A percentile compares a stretch with the other conserved stretches of the same genome.
These are phyloP conservation scores for Coniochaeta sp. DNA, from an alignment of 2,329 filamentous ascomycete species.

Conservation along the genomic window DNA sequence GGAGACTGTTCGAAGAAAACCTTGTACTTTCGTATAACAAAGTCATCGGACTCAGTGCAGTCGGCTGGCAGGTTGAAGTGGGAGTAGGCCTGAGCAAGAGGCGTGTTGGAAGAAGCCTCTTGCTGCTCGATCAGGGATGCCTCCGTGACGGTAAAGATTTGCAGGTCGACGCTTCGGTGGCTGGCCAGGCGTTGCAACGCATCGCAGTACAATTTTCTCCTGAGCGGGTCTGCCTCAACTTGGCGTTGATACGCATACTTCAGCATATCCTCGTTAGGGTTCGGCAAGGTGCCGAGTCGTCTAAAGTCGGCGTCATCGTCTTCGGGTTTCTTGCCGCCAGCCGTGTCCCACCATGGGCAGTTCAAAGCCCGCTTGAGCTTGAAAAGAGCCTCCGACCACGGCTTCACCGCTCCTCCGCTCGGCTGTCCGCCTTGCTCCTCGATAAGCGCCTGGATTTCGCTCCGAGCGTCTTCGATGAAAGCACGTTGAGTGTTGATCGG, in stretches of 20 bases:
- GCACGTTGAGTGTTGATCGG: constrained; percentile 32
- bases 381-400: neutral
- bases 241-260: constrained; percentile 16
- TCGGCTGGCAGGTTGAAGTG: constrained; percentile 14
- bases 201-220: constrained; percentile 7
- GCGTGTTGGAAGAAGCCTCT: neutral
- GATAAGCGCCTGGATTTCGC: constrained; percentile 36
- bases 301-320: constrained; percentile 7
- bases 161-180: constrained; percentile 10
- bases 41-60: constrained; percentile 7
- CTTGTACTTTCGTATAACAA: constrained; percentile 15
- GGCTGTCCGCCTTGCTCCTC: constrained; percentile 13
- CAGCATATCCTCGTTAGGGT: constrained; percentile 11
- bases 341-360: neutral
- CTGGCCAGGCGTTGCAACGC: constrained; percentile 11
- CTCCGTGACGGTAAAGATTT: constrained; percentile 11
- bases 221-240: constrained; percentile 8
- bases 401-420: neutral
- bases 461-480: constrained; percentile 41
- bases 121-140: neutral
- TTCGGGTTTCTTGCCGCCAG: neutral
- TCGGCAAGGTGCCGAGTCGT: constrained; percentile 10
- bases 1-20: constrained; percentile 15
- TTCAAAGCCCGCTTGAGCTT: neutral
- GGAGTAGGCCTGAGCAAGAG: constrained; percentile 13